Base-by-base conservation (phyloP, 306 rosid species). In the Pyrus communis region DNA sequence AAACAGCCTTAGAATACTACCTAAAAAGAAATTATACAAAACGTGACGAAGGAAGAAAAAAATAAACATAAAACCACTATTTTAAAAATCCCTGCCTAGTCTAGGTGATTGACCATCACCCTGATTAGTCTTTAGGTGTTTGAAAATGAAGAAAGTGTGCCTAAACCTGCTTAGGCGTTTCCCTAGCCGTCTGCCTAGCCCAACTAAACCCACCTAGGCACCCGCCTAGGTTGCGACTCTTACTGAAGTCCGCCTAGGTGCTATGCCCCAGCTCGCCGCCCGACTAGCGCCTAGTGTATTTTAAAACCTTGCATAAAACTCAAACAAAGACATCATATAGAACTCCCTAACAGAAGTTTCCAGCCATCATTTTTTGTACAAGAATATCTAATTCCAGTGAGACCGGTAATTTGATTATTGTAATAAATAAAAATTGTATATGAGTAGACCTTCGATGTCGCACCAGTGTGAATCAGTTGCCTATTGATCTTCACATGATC, bases 351-450 rank as follows among this genome's bases (percentile, higher is more conserved):
- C 61, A 58, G 8, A 9, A 35, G 63, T 61, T 71, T 30, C 38
- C 72, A 35, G 17, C 71, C 63, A 33, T 58, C 71, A 57, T 54
- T 75, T 38, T 49, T 35, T 80, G 72, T 76, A 84, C 84, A 80
- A 51, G 57, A 70, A 14, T 57, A 62, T 15, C 57, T 28, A 35
- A 66, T 19, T 57, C 72, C 65, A 49, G 38, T 65, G 63, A 35
- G 74, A 71, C 30, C 52, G 17, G 67, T 46, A 72, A 60, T 35
- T 64, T 31, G 51, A 55, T 64, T 51, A 54, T 51, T 75, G 42
- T 61, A 55, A 67, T 67, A 58, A 22, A 65, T 19, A 33, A 38
- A 68, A 59, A 15, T 42, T 67, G 75, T 13, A 69, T 69, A 8
- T 11, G 23, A 51, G 67, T 40, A 38, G 23, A 46, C 40, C 57